A percentile compares a stretch with the other conserved stretches of the same genome.
These are phyloP conservation scores for Eudorina sp. DNA, from an alignment of 139 green algal species.

Conservation along the genomic window DNA sequence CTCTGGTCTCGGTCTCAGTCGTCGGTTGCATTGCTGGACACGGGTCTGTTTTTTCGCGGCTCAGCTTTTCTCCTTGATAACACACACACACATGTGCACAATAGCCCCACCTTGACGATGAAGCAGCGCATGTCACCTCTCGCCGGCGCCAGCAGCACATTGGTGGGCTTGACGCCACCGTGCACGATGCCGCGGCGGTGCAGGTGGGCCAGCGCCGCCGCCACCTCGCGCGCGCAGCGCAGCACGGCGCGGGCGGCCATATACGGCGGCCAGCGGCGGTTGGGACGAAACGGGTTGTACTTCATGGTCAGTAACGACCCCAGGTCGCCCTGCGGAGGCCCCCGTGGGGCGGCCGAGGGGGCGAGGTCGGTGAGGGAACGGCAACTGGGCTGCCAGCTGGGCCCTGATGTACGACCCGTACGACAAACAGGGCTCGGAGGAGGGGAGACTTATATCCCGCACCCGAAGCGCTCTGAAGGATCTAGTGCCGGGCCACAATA, in stretches of 20 bases:
- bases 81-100: no score
- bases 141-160: slow-evolving; percentile 71
- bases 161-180: slow-evolving; percentile 79
- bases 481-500: no score
- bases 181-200: slow-evolving; percentile 73
- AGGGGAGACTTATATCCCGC: no score
- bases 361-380: not conserved
- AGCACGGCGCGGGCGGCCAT: slow-evolving; percentile 15
- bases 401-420: no score
- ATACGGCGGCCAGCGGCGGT: not conserved
- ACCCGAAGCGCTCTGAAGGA: no score
- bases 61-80: no score
- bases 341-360: not conserved
- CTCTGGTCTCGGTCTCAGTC: no score
- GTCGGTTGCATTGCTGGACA: no score
- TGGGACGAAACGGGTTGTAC: not conserved
- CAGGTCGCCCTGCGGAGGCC: not conserved
- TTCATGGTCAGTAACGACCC: not conserved
- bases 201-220: slow-evolving; percentile 63
- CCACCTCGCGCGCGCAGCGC: slow-evolving; percentile 45
- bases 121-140: slow-evolving; percentile 40
- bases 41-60: no score
- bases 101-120: slow-evolving; percentile 4
- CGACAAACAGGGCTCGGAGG: no score
- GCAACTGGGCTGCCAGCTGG: no score